Conservation (phyloP, 2,329 filamentous ascomycete species). For the Zymoseptoria ardabiliae region DNA sequence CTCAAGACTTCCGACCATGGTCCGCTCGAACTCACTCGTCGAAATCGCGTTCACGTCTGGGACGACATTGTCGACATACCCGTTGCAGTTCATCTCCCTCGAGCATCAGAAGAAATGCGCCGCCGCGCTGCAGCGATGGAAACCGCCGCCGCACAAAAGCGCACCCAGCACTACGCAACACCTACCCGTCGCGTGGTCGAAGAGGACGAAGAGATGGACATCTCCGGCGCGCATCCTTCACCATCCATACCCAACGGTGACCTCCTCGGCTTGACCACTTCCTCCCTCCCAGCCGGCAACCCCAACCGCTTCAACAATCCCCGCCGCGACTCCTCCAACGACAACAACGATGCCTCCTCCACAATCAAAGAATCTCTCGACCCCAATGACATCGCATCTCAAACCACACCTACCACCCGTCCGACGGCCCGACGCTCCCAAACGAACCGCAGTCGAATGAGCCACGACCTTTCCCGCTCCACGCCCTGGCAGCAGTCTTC, state of each 20-base stretch:
- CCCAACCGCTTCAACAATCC: conserved; percentile 44
- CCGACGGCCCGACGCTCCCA: not conserved
- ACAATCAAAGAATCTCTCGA: not conserved
- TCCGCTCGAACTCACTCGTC: conserved; percentile 81
- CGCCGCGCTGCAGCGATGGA: conserved; percentile 41
- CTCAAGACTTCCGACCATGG: conserved; percentile 89
- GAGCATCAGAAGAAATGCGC: conserved; percentile 76
- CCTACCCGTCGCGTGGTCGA: conserved; percentile 15
- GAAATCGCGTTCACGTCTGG: conserved; percentile 92
- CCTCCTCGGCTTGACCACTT: conserved; percentile 55
- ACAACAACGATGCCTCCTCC: conserved; percentile 9
- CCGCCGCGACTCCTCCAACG: conserved; percentile 38
- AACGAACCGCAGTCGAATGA: conserved; percentile 4
- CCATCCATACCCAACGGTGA: conserved; percentile 50
- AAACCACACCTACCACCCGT: conserved; percentile 12
- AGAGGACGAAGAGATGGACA: conserved; percentile 80
- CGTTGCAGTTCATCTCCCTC: conserved; percentile 81
- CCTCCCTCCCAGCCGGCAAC: conserved; percentile 28
- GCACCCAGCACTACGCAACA: conserved; percentile 15
- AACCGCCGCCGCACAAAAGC: conserved; percentile 6
- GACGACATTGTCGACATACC: conserved; percentile 95
- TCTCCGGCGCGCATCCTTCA: conserved; percentile 60
- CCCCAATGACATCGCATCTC: not conserved
- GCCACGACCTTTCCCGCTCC: conserved; percentile 18
- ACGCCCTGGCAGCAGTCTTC: conserved; percentile 25